Evolutionary conservation across 345 rosid species (phyloP).

Genomic region (Citrus sp.): DNA sequence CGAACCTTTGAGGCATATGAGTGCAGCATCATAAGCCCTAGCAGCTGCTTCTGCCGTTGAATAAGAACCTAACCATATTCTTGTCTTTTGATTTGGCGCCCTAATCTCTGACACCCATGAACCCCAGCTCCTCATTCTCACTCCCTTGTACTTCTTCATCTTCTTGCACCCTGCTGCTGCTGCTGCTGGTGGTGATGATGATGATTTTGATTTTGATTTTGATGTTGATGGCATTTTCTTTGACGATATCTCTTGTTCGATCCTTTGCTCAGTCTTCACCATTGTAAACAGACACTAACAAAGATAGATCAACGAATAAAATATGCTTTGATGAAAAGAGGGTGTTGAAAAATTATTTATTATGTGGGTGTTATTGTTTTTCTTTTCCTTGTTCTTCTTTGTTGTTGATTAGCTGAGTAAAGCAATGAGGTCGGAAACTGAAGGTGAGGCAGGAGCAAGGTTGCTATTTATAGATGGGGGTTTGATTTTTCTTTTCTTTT

Average conservation of each 20-base stretch:
- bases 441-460: slow-evolving; percentile 10
- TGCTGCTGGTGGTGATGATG: slow-evolving; percentile 25
- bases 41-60: slow-evolving; percentile 97
- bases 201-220: not conserved
- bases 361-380: not conserved
- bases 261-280: slow-evolving; percentile 66
- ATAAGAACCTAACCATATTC: slow-evolving; percentile 98
- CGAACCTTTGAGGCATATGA: slow-evolving; percentile 83
- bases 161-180: slow-evolving; percentile 30
- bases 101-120: slow-evolving; percentile 98
- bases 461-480: slow-evolving; percentile 33
- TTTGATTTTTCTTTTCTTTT: not conserved
- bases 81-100: slow-evolving; percentile 92
- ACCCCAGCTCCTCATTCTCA: slow-evolving; percentile 99
- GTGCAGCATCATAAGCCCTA: slow-evolving; percentile 96
- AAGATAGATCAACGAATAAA: not conserved
- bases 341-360: not conserved
- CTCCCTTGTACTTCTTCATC: slow-evolving; percentile 84
- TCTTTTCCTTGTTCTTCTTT: not conserved
- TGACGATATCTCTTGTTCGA: slow-evolving; percentile 27
- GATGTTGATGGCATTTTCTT: slow-evolving; percentile 27
- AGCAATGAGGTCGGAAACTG: slow-evolving; percentile 7
- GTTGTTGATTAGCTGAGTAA: slow-evolving; percentile 11
- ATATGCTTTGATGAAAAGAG: not conserved
- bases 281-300: slow-evolving; percentile 14